phyloP scores from a whole-genome alignment of 805 yeast genomes.

The Kuraishia cidri region DNA sequence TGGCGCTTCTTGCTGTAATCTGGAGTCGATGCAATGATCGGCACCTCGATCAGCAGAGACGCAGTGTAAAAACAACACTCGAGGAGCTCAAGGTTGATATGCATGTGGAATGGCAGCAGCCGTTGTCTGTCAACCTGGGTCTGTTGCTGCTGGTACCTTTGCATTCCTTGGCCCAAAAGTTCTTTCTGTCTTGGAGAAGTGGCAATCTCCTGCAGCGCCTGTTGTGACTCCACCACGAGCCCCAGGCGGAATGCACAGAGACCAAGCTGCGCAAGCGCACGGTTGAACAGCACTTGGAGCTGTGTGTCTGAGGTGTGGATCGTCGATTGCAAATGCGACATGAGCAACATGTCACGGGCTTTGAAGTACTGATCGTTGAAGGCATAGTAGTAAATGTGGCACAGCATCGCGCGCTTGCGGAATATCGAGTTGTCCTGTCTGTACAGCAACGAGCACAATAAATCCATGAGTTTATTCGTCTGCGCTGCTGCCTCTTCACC shows the following conservation, averaged over 20 bases:
- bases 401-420: constrained; percentile 77
- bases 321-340: constrained; percentile 76
- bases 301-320: constrained; percentile 80
- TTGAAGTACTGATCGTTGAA: constrained; percentile 73
- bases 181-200: constrained; percentile 83
- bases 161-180: constrained; percentile 85
- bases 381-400: constrained; percentile 86
- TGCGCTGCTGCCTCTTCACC: constrained; percentile 13
- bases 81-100: constrained; percentile 88
- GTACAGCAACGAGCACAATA: constrained; percentile 56
- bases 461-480: constrained; percentile 51
- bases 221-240: constrained; percentile 77
- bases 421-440: constrained; percentile 58
- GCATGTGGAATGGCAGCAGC: constrained; percentile 96
- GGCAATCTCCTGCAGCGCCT: constrained; percentile 79
- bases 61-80: constrained; percentile 92
- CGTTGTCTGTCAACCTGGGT: constrained; percentile 56
- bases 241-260: constrained; percentile 92
- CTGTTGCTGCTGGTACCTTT: constrained; percentile 45
- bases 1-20: constrained; percentile 46
- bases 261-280: constrained; percentile 94
- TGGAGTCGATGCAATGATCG: constrained; percentile 71
- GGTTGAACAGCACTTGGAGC: constrained; percentile 86
- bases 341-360: constrained; percentile 83
- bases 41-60: constrained; percentile 85